Evolutionary conservation across 805 yeast genomes (phyloP), one percentile per base, ranked within the genome.

Genomic region (Ascoidea rubescens): DNA sequence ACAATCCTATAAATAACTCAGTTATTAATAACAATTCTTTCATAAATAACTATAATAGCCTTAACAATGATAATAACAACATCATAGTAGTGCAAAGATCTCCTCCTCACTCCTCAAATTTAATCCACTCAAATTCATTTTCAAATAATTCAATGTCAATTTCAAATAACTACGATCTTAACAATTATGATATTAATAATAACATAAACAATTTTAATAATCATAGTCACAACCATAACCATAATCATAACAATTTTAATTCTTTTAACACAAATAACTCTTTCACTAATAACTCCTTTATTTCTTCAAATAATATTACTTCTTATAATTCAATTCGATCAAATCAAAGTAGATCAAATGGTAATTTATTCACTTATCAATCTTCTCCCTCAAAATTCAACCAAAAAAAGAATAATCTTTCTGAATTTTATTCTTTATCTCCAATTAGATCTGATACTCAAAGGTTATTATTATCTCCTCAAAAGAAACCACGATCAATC

Each of bases 371-470:
- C 60, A 80, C 89, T 4, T 87, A 82, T 63, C 86, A 82, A 60
- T 84, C 87, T 37, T 37, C 43, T 16, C 88, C 90, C 5, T 71
- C 77, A 50, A 78, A 81, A 58, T 66, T 74, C 50, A 68, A 87
- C 55, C 89, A 83, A 16, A 71, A 77, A 5, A 67, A 69, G 47
- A 79, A 79, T 0, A 69, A 67, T 53, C 64, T 80, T 42, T 82
- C 79, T 60, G 93, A 86, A 58, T 72, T 87, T 31, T 87, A 86
- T 61, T 84, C 95, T 1, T 65, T 83, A 31, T 84, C 95, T 1
- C 96, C 96, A 0, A 96, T 91, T 43, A 75, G 98, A 50, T 85
- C 84, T 53, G 98, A 90, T 58, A 80, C 91, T 1, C 96, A 90
- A 59, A 76, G 79, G 59, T 67, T 90, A 31, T 70, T 93, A 47